Percentiles rank a stretch among this genome's conserved stretches.
These are phyloP conservation scores for Camelina neglecta DNA, from an alignment of 345 rosid species.

Conservation along the genomic window DNA sequence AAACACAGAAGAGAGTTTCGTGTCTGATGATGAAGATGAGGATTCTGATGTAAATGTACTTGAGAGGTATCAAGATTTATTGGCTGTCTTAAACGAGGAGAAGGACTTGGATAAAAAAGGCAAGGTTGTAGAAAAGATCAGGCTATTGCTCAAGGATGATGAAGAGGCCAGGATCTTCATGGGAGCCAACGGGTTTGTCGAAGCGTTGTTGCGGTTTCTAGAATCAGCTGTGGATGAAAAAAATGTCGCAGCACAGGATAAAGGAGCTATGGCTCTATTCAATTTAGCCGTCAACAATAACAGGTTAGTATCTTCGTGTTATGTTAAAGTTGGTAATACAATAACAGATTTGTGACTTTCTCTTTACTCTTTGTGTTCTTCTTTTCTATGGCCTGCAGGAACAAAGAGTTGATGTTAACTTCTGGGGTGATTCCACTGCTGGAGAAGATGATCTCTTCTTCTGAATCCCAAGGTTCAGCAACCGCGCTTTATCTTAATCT, in stretches of 20 bases:
- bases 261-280: constrained; percentile 95
- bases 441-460: constrained; percentile 74
- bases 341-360: constrained; percentile 7
- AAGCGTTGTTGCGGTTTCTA: constrained; percentile 69
- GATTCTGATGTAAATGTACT: constrained; percentile 50
- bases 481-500: constrained; percentile 94
- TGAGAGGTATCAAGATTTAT: constrained; percentile 55
- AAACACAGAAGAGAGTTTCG: constrained; percentile 47
- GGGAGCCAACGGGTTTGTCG: constrained; percentile 92
- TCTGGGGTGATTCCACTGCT: constrained; percentile 68
- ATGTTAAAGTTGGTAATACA: constrained; percentile 11
- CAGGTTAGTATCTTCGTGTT: constrained; percentile 60
- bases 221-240: constrained; percentile 59
- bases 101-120: constrained; percentile 58
- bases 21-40: constrained; percentile 45
- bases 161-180: constrained; percentile 85
- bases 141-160: constrained; percentile 83
- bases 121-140: constrained; percentile 68
- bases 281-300: constrained; percentile 95
- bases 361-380: constrained; percentile 8
- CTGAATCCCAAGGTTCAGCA: constrained; percentile 61
- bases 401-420: constrained; percentile 82
- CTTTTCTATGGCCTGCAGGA: constrained; percentile 52
- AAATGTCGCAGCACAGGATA: constrained; percentile 60
- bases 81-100: constrained; percentile 60